Base-by-base conservation (phyloP, 352 stramenopile genomes). In the Globisporangium viniferum region DNA sequence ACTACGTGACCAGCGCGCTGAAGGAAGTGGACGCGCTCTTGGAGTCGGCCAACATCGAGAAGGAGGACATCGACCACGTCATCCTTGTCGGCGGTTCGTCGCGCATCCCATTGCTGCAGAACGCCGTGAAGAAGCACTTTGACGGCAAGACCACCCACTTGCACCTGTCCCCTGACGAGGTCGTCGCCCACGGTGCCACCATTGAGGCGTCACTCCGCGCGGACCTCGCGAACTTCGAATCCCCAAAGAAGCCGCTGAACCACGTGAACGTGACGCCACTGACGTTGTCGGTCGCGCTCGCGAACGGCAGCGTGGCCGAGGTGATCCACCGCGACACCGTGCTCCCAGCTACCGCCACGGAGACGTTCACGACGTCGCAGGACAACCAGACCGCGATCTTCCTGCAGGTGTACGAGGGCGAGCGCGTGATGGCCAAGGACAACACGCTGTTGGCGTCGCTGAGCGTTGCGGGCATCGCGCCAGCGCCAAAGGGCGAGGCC, bases 391-490 rank as follows among this genome's bases (percentile, higher is more conserved):
- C 88, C 29, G 83, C 74, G 48, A 91, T 98, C 64, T 95, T 94
- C 69, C 76, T 98, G 64, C 87, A 98, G 71, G 89, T 98, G 60
- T 98, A 95, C 73, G 94, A 98, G 72, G 97, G 97, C 35, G 96
- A 99, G 81, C 94, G 97, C 29, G 79, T 95, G 51, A 98, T 99
- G 95, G 98, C 95, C 58, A 97, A 98, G 71, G 94, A 98, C 73
- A 99, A 99, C 80, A 97, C 91, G 36, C 76, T 97, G 53, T 75
- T 98, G 62, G 95, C 92, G 59, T 90, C 95, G 76, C 89, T 98
- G 72, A 88, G 83, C 44, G 77, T 98, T n/a, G 71, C 77, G 36
- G 94, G 90, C 68, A 97, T 98, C 71, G 88, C 91, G 58, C 77
- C 87, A 46, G 78, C 91, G 71, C 88, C 92, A 29, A 95, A 96